Evolutionary conservation across 257 asterid genomes (phyloP).

Genomic region (Verbascum thapsus): DNA sequence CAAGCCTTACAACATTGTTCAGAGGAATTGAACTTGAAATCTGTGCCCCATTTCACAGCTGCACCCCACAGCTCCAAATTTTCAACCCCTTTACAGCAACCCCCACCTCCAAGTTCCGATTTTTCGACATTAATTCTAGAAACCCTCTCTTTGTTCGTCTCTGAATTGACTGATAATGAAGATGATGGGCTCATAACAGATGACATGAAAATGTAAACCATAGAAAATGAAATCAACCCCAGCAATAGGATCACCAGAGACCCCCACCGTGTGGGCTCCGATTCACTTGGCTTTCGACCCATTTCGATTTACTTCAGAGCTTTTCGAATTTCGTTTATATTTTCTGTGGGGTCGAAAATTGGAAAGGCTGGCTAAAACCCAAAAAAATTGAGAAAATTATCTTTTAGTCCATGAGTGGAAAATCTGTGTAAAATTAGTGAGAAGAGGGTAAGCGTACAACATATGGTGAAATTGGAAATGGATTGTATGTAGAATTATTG

Average conservation of each 20-base stretch:
- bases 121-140: no score
- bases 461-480: no score
- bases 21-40: conserved; percentile 80
- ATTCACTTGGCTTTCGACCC: conserved; percentile 80
- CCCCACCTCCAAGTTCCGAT: conserved; percentile 37
- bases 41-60: conserved; percentile 95
- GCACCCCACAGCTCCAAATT: conserved; percentile 87
- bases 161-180: conserved; percentile 23
- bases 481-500: no score
- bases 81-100: conserved; percentile 77
- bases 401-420: no score
- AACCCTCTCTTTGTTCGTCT: no score
- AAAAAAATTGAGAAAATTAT: no score
- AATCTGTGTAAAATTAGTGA: no score
- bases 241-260: conserved; percentile 57
- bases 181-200: conserved; percentile 39
- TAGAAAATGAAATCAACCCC: conserved; percentile 71
- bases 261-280: conserved; percentile 64
- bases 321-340: no score
- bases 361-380: no score
- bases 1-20: conserved; percentile 79
- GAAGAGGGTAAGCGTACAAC: no score
- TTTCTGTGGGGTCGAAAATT: no score
- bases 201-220: conserved; percentile 69
- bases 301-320: conserved; percentile 41